Evolutionary conservation across 176 grass and related monocot genomes (phyloP).

Genomic region (Puccinellia tenuiflora): DNA sequence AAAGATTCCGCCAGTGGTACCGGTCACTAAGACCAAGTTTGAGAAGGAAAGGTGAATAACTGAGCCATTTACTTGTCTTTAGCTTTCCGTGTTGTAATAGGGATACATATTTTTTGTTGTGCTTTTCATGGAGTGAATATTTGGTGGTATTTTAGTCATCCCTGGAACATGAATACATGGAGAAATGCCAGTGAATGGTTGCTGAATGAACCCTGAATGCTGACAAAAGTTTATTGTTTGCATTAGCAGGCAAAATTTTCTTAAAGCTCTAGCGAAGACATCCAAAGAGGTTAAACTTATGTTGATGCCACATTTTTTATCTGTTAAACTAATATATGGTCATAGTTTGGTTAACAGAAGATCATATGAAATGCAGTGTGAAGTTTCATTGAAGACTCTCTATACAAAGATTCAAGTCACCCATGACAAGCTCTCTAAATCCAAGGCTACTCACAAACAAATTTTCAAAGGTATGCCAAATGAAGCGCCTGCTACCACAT

Average conservation of each 20-base stretch:
- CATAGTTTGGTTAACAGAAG: constrained; percentile 3
- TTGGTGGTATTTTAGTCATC: not conserved
- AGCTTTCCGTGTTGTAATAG: not conserved
- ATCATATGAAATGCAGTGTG: constrained; percentile 55
- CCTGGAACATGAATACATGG: not conserved
- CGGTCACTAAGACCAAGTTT: constrained; percentile 57
- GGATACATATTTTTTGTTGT: not conserved
- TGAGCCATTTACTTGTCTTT: not conserved
- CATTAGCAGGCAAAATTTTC: constrained; percentile 65
- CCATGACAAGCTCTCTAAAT: constrained; percentile 80
- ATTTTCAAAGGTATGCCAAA: constrained; percentile 69
- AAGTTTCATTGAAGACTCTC: constrained; percentile 69
- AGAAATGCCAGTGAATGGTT: constrained; percentile 6
- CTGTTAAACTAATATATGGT: not conserved
- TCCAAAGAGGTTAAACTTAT: constrained; percentile 60
- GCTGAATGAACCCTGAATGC: not conserved
- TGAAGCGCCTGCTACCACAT: not conserved
- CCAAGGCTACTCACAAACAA: constrained; percentile 71
- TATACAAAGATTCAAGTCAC: not conserved
- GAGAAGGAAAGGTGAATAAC: constrained; percentile 66
- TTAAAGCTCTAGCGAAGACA: constrained; percentile 66
- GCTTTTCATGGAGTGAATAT: not conserved
- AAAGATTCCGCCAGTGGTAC: constrained; percentile 48
- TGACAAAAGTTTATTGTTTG: constrained; percentile 22
- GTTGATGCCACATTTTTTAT: not conserved